Evolutionary conservation across 768 basidiomycete species (phyloP), one percentile per base, ranked within the genome.

Genomic region (Suillus lakei): DNA sequence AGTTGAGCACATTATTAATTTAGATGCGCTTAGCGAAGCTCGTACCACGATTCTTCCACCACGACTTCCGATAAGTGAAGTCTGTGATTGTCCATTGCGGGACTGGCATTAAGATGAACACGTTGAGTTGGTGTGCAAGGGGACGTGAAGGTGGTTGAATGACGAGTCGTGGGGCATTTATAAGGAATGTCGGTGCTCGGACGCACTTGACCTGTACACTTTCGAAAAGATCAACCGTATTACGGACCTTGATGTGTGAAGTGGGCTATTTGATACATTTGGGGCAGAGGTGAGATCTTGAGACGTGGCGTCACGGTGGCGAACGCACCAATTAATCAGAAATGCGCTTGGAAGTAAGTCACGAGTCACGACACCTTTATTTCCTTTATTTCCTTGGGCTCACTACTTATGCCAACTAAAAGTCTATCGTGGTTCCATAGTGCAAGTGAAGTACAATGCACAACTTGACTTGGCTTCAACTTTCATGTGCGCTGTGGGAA

Each of bases 21-120:
- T 28, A 23, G 26, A 30, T 41, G 15, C 28, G 21, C 32, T 38
- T 28, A 18, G 53, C 9, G 15, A 54, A 67, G 39, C 12, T 30
- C 80, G 53, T 69, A 88, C 88, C 87, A 65, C 80, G 80, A 76
- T 88, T 87, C 61, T 69, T 80, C 88, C 87, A 88, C 88, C 88
- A 89, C 16, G 79, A 78, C 15, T 86, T 86, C 65, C 77, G 75
- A 72, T 89, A 83, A 61, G 89, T 84, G 71, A 87, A 86, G 72
- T 88, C 85, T 54, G 84, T 82, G 44, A 89, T 76, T 15, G 88
- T 84, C 84, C 83, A 84, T 72, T 82, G 83, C 51, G 84, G 82
- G 34, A 78, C 68, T 16, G 79, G 34, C 75, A 74, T 77, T 21
- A 71, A 63, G 71, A 65, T 30, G 54, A 21, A 61, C 64, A 43